Percentiles rank a stretch among this genome's conserved stretches.
These are phyloP conservation scores for Monoraphidium neglectum DNA, from an alignment of 139 green algal genomes.

Conservation along the genomic window DNA sequence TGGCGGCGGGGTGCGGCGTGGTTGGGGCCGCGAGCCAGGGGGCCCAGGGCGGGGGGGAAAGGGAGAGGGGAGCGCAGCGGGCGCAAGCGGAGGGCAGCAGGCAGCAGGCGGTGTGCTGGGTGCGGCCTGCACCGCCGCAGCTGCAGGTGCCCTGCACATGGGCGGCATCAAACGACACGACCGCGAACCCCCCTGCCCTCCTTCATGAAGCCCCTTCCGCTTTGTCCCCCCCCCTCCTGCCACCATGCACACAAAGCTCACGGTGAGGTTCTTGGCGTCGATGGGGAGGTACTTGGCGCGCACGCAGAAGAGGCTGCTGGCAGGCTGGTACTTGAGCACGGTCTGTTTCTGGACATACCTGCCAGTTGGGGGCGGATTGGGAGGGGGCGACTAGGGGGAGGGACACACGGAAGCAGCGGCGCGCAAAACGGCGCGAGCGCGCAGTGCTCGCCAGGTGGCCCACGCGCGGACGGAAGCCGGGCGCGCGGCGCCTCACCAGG, in stretches of 20 bases:
- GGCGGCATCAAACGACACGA: no score
- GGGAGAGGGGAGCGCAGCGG: no score
- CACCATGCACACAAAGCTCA: slow-evolving; percentile 3
- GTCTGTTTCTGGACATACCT: no score
- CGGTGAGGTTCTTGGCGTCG: slow-evolving; percentile 4
- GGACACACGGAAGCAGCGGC: no score
- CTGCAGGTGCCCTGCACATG: not conserved
- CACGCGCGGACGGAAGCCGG: not conserved
- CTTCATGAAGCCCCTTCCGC: no score
- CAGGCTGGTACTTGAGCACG: not conserved
- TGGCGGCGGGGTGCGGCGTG: no score
- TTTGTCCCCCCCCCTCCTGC: no score
- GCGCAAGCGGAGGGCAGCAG: not conserved
- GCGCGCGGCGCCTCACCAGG: slow-evolving; percentile 27
- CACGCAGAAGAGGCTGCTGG: not conserved
- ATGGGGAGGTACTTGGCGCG: slow-evolving; percentile 12
- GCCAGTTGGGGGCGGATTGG: no score
- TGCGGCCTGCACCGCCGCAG: not conserved
- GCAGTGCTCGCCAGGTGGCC: not conserved
- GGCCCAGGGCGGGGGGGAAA: no score
- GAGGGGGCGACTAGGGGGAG: no score
- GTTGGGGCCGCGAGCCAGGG: no score
- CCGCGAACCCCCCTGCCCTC: no score
- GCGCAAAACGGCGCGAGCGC: slow-evolving; percentile 5
- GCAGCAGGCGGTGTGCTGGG: not conserved